Conservation (phyloP, 805 yeast genomes). For the Kazachstania psychrophila region DNA sequence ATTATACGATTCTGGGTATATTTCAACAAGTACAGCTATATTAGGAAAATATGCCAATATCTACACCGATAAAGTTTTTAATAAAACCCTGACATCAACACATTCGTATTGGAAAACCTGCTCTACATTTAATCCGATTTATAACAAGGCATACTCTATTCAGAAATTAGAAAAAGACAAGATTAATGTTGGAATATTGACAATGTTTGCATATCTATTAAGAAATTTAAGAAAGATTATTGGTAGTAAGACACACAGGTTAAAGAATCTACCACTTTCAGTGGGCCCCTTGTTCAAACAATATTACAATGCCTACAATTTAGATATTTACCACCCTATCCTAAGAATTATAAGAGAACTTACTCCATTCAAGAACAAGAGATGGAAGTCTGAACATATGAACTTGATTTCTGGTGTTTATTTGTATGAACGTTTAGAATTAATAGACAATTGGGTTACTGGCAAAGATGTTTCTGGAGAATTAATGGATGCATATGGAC, state of each 20-base stretch:
- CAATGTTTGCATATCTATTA: slow-evolving; percentile 29
- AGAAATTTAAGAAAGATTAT: slow-evolving; percentile 48
- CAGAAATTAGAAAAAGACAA: not conserved
- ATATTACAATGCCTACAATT: slow-evolving; percentile 50
- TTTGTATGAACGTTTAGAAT: slow-evolving; percentile 57
- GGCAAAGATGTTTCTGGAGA: slow-evolving; percentile 74
- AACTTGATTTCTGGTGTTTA: slow-evolving; percentile 83
- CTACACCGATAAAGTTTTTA: slow-evolving; percentile 27
- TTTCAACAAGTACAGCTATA: slow-evolving; percentile 22
- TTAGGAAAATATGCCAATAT: slow-evolving; percentile 22
- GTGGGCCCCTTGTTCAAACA: slow-evolving; percentile 27
- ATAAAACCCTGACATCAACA: slow-evolving; percentile 14
- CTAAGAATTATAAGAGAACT: slow-evolving; percentile 67
- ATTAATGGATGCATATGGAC: slow-evolving; percentile 67
- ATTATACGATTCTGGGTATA: slow-evolving; percentile 61
- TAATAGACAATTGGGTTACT: slow-evolving; percentile 81
- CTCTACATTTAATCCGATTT: slow-evolving; percentile 13
- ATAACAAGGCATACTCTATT: slow-evolving; percentile 1
- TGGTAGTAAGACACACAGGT: slow-evolving; percentile 62
- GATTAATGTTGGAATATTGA: slow-evolving; percentile 7
- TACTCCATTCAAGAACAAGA: slow-evolving; percentile 84
- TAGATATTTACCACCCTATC: slow-evolving; percentile 55
- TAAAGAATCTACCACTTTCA: slow-evolving; percentile 28
- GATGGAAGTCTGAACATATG: slow-evolving; percentile 92
- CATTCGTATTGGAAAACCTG: slow-evolving; percentile 26